A percentile compares a stretch with the other conserved stretches of the same genome.
phyloP scores from a whole-genome alignment of 805 yeast genomes.

The Kuraishia molischiana region DNA sequence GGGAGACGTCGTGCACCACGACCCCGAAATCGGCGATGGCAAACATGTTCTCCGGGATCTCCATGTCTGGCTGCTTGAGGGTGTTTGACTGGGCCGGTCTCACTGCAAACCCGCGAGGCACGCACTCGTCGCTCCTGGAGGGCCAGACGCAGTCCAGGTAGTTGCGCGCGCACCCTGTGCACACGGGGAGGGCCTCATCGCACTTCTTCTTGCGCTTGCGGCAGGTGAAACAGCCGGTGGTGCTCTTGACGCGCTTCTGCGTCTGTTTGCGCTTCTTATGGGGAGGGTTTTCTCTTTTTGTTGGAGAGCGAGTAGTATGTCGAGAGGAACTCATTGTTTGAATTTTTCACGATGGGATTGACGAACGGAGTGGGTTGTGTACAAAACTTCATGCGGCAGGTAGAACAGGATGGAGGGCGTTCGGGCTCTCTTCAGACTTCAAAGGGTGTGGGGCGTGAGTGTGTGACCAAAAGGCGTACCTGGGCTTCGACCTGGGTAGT shows the following conservation, averaged over 20 bases:
- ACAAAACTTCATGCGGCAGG: constrained; percentile 3
- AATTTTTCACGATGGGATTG: not conserved
- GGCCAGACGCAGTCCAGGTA: constrained; percentile 24
- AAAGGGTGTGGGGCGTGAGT: too few species aligned
- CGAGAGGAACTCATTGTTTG: constrained; percentile 3
- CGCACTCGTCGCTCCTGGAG: constrained; percentile 9
- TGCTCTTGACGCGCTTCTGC: constrained; percentile 3
- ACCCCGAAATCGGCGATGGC: not conserved
- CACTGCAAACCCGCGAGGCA: constrained; percentile 17
- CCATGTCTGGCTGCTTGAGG: not conserved
- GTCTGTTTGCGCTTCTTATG: not conserved
- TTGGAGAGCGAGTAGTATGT: constrained; percentile 1
- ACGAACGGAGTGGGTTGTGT: not conserved
- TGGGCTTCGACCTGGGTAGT: too few species aligned
- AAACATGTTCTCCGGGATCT: constrained; percentile 3
- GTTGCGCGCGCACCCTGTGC: constrained; percentile 25
- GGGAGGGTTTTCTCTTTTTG: not conserved
- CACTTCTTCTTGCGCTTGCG: constrained; percentile 28
- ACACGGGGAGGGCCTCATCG: constrained; percentile 22
- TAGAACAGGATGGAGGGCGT: too few species aligned
- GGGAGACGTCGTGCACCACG: not conserved
- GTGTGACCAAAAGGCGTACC: too few species aligned
- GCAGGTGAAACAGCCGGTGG: constrained; percentile 28
- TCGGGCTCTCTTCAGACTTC: too few species aligned
- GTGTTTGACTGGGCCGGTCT: not conserved